Evolutionary conservation across 202 grass and related monocot genomes (phyloP).

Genomic region (Eragrostis tef): DNA sequence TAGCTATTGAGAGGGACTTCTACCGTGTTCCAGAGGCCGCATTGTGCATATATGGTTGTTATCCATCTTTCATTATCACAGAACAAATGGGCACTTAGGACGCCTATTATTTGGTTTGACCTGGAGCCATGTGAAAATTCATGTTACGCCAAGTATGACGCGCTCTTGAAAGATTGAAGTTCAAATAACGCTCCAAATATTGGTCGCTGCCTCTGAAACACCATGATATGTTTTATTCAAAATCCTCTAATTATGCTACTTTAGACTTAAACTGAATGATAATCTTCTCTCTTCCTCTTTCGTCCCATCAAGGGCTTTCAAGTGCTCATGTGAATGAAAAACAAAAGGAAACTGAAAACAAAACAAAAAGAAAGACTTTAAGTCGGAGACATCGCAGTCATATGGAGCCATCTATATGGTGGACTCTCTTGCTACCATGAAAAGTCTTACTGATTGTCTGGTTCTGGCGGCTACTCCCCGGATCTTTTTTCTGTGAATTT

Average conservation of each 20-base stretch:
- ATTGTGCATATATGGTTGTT: neutral
- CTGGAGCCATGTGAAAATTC: no score
- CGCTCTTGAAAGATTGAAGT: no score
- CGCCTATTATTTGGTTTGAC: no score
- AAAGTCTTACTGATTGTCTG: no score
- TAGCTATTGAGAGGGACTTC: neutral
- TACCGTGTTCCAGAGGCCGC: neutral
- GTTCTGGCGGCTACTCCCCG: no score
- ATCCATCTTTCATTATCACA: neutral
- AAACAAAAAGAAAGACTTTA: neutral
- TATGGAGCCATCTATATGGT: neutral
- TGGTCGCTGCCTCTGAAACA: no score
- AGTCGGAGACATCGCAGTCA: neutral
- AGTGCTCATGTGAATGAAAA: neutral
- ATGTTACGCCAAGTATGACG: no score
- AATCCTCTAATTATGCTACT: no score
- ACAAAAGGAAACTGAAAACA: no score
- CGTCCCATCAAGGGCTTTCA: neutral
- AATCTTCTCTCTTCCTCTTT: neutral
- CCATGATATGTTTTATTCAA: no score
- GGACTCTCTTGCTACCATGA: no score
- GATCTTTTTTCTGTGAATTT: neutral
- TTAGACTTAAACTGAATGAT: neutral
- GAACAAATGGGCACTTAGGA: no score
- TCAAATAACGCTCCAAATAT: neutral